Conservation (phyloP, 2,329 filamentous ascomycete genomes). For the Pezizomycotina sp. region DNA sequence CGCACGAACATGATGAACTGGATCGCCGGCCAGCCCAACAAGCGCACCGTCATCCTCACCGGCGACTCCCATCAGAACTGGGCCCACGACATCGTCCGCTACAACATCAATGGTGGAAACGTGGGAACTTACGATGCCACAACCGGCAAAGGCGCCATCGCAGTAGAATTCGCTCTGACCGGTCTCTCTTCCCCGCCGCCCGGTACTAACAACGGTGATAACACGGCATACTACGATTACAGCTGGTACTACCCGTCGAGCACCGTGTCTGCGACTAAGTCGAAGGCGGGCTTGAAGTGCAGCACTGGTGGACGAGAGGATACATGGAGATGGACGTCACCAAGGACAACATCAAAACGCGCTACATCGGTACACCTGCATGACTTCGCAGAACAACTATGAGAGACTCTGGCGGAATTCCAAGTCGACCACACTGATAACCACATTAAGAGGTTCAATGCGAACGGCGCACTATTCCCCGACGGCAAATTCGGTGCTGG, state of each 20-base stretch:
- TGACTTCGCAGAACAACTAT: too few species aligned
- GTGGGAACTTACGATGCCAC: slow-evolving; percentile 37
- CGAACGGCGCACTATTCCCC: too few species aligned
- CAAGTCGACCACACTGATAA: too few species aligned
- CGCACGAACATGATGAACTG: slow-evolving; percentile 53
- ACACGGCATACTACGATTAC: too few species aligned
- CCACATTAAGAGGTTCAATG: too few species aligned
- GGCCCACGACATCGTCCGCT: slow-evolving; percentile 44
- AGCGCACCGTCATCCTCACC: slow-evolving; percentile 55
- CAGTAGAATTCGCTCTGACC: slow-evolving; percentile 49
- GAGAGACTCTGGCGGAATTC: too few species aligned
- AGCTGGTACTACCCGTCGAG: slow-evolving; percentile 36
- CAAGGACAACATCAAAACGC: slow-evolving; percentile 42
- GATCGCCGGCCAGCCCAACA: slow-evolving; percentile 50
- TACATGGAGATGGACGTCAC: slow-evolving; percentile 50
- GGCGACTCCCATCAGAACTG: slow-evolving; percentile 55
- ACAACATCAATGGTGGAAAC: too few species aligned
- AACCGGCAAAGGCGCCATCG: slow-evolving; percentile 41
- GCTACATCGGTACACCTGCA: slow-evolving; percentile 49
- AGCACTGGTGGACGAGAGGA: slow-evolving; percentile 55
- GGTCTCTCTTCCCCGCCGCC: slow-evolving; percentile 48
- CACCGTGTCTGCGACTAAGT: slow-evolving; percentile 32
- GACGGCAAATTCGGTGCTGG: too few species aligned
- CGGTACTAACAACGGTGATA: too few species aligned
- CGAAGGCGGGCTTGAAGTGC: slow-evolving; percentile 53